phyloP scores from a whole-genome alignment of 176 grass and related monocot genomes.

The Cenchrus purpureus region DNA sequence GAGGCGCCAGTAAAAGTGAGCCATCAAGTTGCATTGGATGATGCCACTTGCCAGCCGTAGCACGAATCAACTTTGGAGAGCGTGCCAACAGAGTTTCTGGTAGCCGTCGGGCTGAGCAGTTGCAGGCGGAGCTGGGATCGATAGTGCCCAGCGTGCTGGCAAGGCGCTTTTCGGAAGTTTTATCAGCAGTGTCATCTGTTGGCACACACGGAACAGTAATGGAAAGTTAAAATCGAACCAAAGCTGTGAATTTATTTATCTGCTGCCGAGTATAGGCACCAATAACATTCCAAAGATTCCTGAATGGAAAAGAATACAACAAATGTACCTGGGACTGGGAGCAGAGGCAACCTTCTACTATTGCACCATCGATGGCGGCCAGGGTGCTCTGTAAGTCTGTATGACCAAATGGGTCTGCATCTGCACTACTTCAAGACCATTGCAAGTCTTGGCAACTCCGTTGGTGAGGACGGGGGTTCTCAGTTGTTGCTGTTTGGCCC shows the following conservation, averaged over 20 bases:
- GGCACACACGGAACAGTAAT: conserved; percentile 37
- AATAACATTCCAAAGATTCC: neutral
- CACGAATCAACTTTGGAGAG: conserved; percentile 50
- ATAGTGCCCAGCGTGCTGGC: conserved; percentile 38
- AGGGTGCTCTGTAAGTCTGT: too few species aligned
- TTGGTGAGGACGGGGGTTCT: too few species aligned
- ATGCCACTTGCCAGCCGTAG: conserved; percentile 55
- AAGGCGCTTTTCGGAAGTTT: conserved; percentile 60
- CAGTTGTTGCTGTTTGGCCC: too few species aligned
- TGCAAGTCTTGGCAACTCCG: too few species aligned
- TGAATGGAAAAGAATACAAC: neutral
- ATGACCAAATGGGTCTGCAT: too few species aligned
- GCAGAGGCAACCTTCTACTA: too few species aligned
- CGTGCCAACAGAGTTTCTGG: conserved; percentile 48
- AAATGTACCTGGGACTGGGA: conserved; percentile 43
- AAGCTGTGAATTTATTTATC: neutral
- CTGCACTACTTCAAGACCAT: too few species aligned
- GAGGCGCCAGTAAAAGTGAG: conserved; percentile 36
- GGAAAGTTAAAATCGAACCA: neutral
- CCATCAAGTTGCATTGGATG: conserved; percentile 60
- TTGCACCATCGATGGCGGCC: too few species aligned
- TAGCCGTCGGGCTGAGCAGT: conserved; percentile 56
- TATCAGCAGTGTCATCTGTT: conserved; percentile 53
- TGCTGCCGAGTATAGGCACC: neutral
- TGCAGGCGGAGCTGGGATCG: conserved; percentile 61